A percentile compares a stretch with the other conserved stretches of the same genome.
These are phyloP conservation scores for Fraxinus pennsylvanica DNA, from an alignment of 257 asterid genomes.

Conservation along the genomic window DNA sequence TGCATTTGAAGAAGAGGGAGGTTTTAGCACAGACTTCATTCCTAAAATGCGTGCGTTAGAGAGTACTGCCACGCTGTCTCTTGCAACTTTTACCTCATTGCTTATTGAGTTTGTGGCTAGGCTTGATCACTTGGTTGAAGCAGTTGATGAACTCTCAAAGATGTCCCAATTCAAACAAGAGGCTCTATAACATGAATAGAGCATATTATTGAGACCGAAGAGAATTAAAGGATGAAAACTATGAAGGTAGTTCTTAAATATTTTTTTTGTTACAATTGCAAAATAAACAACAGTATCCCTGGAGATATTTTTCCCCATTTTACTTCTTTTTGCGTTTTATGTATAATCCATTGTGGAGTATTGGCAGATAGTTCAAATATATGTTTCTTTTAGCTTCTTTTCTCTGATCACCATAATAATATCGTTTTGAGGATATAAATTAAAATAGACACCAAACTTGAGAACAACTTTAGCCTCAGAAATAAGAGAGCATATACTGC, in stretches of 20 bases:
- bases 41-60: constrained; percentile 55
- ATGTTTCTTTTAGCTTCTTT: background rate
- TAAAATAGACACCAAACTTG: background rate
- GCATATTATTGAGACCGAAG: constrained; percentile 16
- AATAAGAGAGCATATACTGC: background rate
- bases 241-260: constrained; percentile 1
- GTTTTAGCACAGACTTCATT: constrained; percentile 29
- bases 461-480: constrained; percentile 1
- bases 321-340: no score
- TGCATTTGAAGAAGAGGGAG: constrained; percentile 47
- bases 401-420: background rate
- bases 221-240: constrained; percentile 15
- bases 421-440: constrained; percentile 9
- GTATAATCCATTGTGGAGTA: constrained; percentile 2
- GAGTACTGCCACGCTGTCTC: constrained; percentile 57
- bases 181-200: constrained; percentile 12
- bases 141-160: constrained; percentile 59
- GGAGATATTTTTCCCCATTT: background rate
- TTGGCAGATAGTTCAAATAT: background rate
- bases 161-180: constrained; percentile 59
- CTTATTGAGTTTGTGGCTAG: constrained; percentile 70
- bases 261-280: constrained; percentile 10
- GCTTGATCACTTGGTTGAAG: constrained; percentile 71
- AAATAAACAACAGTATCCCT: constrained; percentile 16
- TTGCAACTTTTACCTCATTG: constrained; percentile 62